Conservation (phyloP, 2,329 filamentous ascomycete species). For the Alternaria triticimaculans region DNA sequence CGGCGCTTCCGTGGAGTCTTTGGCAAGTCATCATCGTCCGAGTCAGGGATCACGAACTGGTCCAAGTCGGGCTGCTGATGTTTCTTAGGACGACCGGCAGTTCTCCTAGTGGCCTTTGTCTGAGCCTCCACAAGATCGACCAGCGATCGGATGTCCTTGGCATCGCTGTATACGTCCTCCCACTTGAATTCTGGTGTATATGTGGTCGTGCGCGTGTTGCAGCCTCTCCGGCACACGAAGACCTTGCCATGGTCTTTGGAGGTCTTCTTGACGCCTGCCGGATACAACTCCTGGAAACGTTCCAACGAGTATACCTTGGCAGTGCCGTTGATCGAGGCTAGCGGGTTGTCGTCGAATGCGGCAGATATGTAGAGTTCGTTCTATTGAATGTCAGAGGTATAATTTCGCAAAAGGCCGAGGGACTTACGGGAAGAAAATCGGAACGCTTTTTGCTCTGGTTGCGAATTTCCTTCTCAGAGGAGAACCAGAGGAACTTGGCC, state of each 20-base stretch:
- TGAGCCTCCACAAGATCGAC: slow-evolving; percentile 71
- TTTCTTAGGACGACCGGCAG: slow-evolving; percentile 42
- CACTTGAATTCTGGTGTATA: slow-evolving; percentile 93
- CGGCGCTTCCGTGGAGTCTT: slow-evolving; percentile 57
- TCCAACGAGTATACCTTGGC: slow-evolving; percentile 78
- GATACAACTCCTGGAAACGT: slow-evolving; percentile 72
- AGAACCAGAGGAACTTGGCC: slow-evolving; percentile 95
- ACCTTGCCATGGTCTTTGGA: slow-evolving; percentile 81
- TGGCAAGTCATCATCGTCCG: slow-evolving; percentile 51
- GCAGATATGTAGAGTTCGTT: slow-evolving; percentile 94
- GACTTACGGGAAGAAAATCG: slow-evolving; percentile 73
- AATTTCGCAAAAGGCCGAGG: not conserved
- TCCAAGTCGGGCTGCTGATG: slow-evolving; percentile 48
- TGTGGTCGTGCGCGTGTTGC: slow-evolving; percentile 84
- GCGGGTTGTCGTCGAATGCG: slow-evolving; percentile 83
- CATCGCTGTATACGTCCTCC: slow-evolving; percentile 81
- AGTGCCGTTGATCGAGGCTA: slow-evolving; percentile 89
- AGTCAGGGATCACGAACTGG: slow-evolving; percentile 53
- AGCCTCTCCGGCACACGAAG: slow-evolving; percentile 88
- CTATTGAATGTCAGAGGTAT: slow-evolving; percentile 48
- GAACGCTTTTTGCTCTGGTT: slow-evolving; percentile 81
- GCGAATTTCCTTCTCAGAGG: slow-evolving; percentile 85
- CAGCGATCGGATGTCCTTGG: slow-evolving; percentile 69
- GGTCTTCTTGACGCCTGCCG: slow-evolving; percentile 75
- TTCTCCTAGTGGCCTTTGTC: slow-evolving; percentile 74